A percentile compares a stretch with the other conserved stretches of the same genome.
Evolutionary conservation across 2,329 filamentous ascomycete genomes (phyloP).

Genomic region (Trichoderma atrobrunneum): DNA sequence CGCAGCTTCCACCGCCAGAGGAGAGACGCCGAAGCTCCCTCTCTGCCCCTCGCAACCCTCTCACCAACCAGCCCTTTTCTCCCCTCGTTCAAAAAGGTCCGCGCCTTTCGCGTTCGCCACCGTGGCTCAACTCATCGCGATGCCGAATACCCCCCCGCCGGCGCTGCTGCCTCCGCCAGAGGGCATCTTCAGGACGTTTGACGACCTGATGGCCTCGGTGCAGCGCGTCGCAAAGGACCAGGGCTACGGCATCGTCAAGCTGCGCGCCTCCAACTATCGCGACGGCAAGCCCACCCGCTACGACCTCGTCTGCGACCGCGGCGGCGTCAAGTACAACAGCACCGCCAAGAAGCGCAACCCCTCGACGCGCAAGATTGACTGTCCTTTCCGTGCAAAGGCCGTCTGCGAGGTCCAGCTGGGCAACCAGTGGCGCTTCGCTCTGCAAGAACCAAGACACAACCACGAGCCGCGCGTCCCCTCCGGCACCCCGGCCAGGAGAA

Average conservation of each 20-base stretch:
- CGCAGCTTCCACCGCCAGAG: background rate
- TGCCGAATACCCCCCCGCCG: slow-evolving; percentile 48
- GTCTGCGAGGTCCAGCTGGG: slow-evolving; percentile 61
- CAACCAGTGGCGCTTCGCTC: slow-evolving; percentile 63
- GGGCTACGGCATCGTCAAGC: slow-evolving; percentile 61
- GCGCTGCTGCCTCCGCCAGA: slow-evolving; percentile 55
- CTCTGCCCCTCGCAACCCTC: slow-evolving; percentile 13
- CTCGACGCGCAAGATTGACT: slow-evolving; percentile 62
- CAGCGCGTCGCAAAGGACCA: slow-evolving; percentile 61
- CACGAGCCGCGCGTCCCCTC: slow-evolving; percentile 58
- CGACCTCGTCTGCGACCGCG: slow-evolving; percentile 61
- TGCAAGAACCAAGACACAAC: slow-evolving; percentile 60
- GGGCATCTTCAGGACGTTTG: slow-evolving; percentile 58
- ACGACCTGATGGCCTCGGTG: slow-evolving; percentile 56
- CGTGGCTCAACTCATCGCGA: slow-evolving; percentile 37
- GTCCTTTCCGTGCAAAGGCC: slow-evolving; percentile 61
- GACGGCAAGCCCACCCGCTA: slow-evolving; percentile 62
- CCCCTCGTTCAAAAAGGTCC: slow-evolving; percentile 28
- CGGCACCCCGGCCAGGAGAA: slow-evolving; percentile 55
- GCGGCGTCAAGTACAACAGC: slow-evolving; percentile 63
- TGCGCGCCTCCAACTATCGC: slow-evolving; percentile 61
- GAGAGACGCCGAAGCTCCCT: background rate
- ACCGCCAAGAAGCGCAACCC: slow-evolving; percentile 64
- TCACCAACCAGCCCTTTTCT: slow-evolving; percentile 11
- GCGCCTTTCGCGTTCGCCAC: slow-evolving; percentile 31